Evolutionary conservation across 139 green algal species (phyloP).

Genomic region (Chlamydomonas sp.): DNA sequence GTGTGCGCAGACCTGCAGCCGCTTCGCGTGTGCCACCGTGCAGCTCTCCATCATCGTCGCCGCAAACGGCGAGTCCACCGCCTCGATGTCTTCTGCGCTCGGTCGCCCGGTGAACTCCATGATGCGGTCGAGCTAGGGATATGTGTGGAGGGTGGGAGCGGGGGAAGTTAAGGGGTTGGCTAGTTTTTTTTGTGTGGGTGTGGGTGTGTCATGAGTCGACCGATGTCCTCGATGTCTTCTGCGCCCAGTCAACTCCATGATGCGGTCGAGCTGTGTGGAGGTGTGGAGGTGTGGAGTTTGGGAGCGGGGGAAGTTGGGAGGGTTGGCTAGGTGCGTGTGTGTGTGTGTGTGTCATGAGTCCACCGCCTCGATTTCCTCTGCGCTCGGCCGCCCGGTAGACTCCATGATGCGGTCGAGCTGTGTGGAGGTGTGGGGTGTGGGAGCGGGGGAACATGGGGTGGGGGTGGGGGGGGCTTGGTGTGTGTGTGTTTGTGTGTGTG

Average conservation of each 20-base stretch:
- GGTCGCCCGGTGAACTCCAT: conserved; percentile 15
- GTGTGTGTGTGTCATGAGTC: conserved; percentile 12
- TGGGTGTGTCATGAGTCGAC: too few relatives aligned
- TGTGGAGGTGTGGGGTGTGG: too few relatives aligned
- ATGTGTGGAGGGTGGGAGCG: neutral
- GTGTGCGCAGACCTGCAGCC: conserved; percentile 50
- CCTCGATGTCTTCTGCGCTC: conserved; percentile 60
- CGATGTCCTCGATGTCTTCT: conserved; percentile 71
- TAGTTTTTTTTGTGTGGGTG: neutral
- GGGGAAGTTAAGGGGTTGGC: neutral
- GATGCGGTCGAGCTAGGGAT: conserved; percentile 15
- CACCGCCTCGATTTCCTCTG: conserved; percentile 69
- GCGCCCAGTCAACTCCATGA: conserved; percentile 15
- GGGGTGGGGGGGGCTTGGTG: too few relatives aligned
- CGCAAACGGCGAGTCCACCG: conserved; percentile 83
- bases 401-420: conserved; percentile 16
- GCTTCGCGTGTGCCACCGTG: conserved; percentile 38
- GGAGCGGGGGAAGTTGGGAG: neutral
- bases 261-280: conserved; percentile 14
- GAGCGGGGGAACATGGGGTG: too few relatives aligned
- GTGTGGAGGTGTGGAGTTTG: too few relatives aligned
- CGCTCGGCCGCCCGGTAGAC: conserved; percentile 8
- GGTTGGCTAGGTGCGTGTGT: neutral
- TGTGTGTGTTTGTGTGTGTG: too few relatives aligned
- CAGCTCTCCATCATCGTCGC: conserved; percentile 88